Evolutionary conservation across 225 moss, liverwort and hornwort species (phyloP).

Genomic region (Asterella californica): DNA sequence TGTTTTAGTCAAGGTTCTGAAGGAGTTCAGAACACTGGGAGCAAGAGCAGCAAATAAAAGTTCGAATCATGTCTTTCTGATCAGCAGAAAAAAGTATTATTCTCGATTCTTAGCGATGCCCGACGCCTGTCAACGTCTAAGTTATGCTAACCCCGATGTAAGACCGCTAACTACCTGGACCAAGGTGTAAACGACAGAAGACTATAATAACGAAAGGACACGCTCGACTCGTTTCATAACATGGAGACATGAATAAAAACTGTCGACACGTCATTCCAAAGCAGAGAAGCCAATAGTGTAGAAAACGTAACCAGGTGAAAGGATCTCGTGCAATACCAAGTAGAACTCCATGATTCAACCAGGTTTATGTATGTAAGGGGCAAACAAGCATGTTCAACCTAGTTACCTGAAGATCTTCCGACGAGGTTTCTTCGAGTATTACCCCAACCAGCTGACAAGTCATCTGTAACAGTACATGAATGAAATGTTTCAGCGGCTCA

Average conservation of each 20-base stretch:
- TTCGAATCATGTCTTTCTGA: background rate
- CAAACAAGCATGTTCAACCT: background rate
- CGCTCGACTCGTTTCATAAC: background rate
- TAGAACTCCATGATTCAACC: background rate
- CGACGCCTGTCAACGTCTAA: background rate
- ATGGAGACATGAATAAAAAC: background rate
- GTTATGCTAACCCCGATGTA: background rate
- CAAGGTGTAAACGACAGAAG: background rate
- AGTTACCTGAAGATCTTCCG: constrained; percentile 69
- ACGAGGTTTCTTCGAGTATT: constrained; percentile 56
- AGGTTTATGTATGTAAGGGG: background rate
- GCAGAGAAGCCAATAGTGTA: background rate
- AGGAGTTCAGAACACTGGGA: background rate
- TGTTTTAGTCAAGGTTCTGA: background rate
- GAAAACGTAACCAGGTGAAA: background rate
- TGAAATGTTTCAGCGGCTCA: background rate
- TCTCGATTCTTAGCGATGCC: background rate
- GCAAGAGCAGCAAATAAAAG: background rate
- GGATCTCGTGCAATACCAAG: too few relatives aligned
- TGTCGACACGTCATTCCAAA: background rate
- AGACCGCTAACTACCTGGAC: background rate
- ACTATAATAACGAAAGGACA: background rate
- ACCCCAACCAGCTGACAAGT: constrained; percentile 72
- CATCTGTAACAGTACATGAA: constrained; percentile 38
- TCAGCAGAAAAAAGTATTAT: background rate